phyloP scores from a whole-genome alignment of 2,329 filamentous ascomycete genomes.

The Plectosphaerella plurivora region DNA sequence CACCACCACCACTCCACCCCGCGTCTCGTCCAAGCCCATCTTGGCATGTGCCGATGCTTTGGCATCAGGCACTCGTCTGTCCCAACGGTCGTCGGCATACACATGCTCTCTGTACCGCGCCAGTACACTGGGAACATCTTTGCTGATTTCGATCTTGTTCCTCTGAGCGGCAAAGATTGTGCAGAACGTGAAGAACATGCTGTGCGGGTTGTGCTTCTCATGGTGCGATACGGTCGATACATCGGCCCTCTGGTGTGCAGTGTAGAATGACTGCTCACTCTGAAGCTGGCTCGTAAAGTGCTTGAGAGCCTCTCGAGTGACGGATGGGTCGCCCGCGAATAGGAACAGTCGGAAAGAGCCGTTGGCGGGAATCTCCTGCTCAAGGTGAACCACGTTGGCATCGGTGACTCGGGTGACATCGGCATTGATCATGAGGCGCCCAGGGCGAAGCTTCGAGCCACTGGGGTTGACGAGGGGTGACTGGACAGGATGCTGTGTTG shows the following conservation, averaged over 20 bases:
- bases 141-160: constrained; percentile 65
- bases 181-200: constrained; percentile 73
- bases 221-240: constrained; percentile 63
- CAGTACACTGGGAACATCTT: constrained; percentile 66
- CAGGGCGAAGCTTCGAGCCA: constrained; percentile 63
- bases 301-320: constrained; percentile 57
- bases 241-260: constrained; percentile 59
- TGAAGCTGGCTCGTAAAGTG: constrained; percentile 66
- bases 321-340: constrained; percentile 67
- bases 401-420: constrained; percentile 85
- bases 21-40: constrained; percentile 72
- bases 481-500: constrained; percentile 63
- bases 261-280: constrained; percentile 68
- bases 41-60: constrained; percentile 77
- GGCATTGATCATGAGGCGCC: constrained; percentile 70
- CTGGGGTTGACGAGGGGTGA: constrained; percentile 65
- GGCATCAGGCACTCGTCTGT: constrained; percentile 64
- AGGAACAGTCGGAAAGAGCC: constrained; percentile 83
- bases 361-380: constrained; percentile 86
- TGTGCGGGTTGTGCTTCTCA: constrained; percentile 82
- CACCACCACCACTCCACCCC: constrained; percentile 77
- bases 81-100: constrained; percentile 80
- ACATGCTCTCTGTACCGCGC: constrained; percentile 75
- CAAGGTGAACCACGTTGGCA: constrained; percentile 83
- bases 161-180: constrained; percentile 68